Evolutionary conservation across 345 rosid genomes (phyloP).

Genomic region (Melaleuca alternifolia): DNA sequence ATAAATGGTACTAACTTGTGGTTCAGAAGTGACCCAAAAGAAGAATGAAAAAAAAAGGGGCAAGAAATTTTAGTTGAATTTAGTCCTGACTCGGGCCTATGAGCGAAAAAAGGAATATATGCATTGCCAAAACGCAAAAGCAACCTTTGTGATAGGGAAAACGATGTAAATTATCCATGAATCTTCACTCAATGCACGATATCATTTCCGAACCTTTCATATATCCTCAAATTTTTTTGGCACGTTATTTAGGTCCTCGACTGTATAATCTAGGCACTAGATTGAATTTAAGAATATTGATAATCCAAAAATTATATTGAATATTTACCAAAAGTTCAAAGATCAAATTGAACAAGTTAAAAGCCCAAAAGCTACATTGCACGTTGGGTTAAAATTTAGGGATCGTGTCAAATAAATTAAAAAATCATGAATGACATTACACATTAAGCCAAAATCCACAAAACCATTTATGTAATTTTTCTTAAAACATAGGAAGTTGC

Average conservation of each 20-base stretch:
- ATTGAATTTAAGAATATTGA: background rate
- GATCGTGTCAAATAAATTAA: too few relatives aligned
- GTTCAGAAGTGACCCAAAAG: background rate
- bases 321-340: background rate
- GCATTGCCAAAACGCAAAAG: background rate
- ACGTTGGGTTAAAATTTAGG: too few relatives aligned
- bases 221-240: background rate
- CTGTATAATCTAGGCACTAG: background rate
- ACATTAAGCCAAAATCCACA: too few relatives aligned
- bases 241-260: too few relatives aligned
- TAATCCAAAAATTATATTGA: rapidly evolving
- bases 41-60: background rate
- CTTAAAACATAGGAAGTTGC: too few relatives aligned
- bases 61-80: background rate
- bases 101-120: background rate
- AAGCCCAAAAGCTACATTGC: too few relatives aligned
- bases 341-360: background rate
- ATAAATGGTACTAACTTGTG: background rate
- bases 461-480: too few relatives aligned
- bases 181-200: too few relatives aligned
- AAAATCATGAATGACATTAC: too few relatives aligned
- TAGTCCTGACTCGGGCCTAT: background rate
- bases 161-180: rapidly evolving
- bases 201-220: rapidly evolving
- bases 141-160: too few relatives aligned